Conservation (phyloP, 2,329 filamentous ascomycete genomes). For the Eutypella sp. region DNA sequence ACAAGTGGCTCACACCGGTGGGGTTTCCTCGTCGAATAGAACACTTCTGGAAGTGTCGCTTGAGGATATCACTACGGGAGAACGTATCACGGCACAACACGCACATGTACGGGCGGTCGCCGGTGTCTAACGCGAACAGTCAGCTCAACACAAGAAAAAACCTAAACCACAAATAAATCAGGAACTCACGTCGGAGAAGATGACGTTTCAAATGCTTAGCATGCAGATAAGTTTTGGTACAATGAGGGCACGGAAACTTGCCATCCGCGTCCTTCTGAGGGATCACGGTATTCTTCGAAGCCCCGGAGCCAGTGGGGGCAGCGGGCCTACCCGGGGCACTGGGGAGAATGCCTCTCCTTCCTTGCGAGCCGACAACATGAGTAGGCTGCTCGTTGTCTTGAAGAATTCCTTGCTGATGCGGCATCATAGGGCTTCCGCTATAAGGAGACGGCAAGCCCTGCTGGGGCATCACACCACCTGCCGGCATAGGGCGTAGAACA, state of each 20-base stretch:
- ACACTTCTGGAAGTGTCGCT: slow-evolving; percentile 99
- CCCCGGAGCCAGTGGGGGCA: slow-evolving; percentile 64
- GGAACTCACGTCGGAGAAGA: slow-evolving; percentile 85
- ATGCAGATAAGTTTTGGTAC: slow-evolving; percentile 96
- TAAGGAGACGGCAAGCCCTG: slow-evolving; percentile 56
- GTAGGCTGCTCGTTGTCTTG: slow-evolving; percentile 64
- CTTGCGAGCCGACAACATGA: slow-evolving; percentile 93
- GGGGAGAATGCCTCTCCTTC: slow-evolving; percentile 83
- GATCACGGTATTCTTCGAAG: slow-evolving; percentile 74
- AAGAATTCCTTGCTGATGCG: slow-evolving; percentile 47
- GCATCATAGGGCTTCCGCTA: slow-evolving; percentile 51
- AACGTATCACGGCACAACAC: slow-evolving; percentile 97
- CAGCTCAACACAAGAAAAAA: slow-evolving; percentile 9
- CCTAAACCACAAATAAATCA: not conserved
- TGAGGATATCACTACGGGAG: slow-evolving; percentile 94
- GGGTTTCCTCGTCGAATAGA: slow-evolving; percentile 94
- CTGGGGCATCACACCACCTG: slow-evolving; percentile 58
- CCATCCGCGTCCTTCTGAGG: slow-evolving; percentile 94
- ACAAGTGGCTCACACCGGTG: slow-evolving; percentile 88
- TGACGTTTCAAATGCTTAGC: slow-evolving; percentile 97
- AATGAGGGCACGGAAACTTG: slow-evolving; percentile 97
- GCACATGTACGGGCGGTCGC: slow-evolving; percentile 97
- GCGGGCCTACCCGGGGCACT: slow-evolving; percentile 83
- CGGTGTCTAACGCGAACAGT: slow-evolving; percentile 64
- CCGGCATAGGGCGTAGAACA: slow-evolving; percentile 65